These are phyloP conservation scores for Cladosporium sp. DNA, from an alignment of 2,329 filamentous ascomycete species.

Conservation along the genomic window DNA sequence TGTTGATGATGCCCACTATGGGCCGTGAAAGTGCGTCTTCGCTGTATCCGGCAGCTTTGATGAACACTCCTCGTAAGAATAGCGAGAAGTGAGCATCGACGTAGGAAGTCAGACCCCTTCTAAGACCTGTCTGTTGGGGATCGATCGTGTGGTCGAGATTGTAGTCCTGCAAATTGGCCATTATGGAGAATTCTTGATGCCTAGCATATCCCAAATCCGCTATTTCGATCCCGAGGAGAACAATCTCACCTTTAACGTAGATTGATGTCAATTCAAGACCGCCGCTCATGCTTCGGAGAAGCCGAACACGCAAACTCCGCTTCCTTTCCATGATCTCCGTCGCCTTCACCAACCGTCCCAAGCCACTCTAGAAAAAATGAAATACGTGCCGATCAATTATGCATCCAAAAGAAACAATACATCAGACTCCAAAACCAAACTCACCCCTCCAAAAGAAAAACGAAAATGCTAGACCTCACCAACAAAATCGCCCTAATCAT, in stretches of 20 bases:
- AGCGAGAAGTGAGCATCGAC: slow-evolving; percentile 74
- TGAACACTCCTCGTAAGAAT: slow-evolving; percentile 74
- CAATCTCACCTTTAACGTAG: neutral
- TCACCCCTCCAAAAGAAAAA: neutral
- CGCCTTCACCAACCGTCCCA: neutral
- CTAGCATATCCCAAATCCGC: no score
- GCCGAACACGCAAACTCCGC: neutral
- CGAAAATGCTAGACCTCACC: slow-evolving; percentile 4
- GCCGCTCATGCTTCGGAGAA: neutral
- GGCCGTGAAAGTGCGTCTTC: slow-evolving; percentile 70
- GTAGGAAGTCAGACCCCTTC: slow-evolving; percentile 66
- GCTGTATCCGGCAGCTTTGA: slow-evolving; percentile 72
- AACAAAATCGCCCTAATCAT: neutral
- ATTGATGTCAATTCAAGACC: neutral
- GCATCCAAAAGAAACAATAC: neutral
- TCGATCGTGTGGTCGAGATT: slow-evolving; percentile 58
- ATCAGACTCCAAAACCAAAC: neutral
- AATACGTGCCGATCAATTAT: neutral
- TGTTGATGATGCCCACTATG: slow-evolving; percentile 74
- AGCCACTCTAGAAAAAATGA: neutral
- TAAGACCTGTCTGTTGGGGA: slow-evolving; percentile 51
- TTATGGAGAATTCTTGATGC: neutral
- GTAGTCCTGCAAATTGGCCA: slow-evolving; percentile 50
- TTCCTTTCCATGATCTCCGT: neutral
- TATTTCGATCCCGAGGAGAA: neutral